A percentile compares a stretch with the other conserved stretches of the same genome.
Evolutionary conservation across 345 rosid genomes (phyloP).

Genomic region (Barbarea vulgaris): DNA sequence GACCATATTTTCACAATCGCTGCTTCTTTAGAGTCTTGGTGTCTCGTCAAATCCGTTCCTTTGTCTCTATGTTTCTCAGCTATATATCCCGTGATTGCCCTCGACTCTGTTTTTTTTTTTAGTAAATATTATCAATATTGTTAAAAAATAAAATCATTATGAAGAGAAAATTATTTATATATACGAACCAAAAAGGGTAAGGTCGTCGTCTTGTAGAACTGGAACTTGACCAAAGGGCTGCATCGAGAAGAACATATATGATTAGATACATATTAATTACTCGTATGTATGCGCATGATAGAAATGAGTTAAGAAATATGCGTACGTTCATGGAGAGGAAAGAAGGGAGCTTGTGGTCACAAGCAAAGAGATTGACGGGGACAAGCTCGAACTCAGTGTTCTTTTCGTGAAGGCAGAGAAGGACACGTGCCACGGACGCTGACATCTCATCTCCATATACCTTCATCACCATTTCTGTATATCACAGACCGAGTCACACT

Average conservation of each 20-base stretch:
- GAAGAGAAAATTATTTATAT: no score
- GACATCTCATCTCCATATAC: constrained; percentile 72
- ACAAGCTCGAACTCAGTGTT: constrained; percentile 67
- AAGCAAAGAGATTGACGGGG: constrained; percentile 51
- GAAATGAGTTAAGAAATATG: neutral
- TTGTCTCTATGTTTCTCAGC: constrained; percentile 60
- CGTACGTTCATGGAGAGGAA: no score
- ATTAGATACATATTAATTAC: neutral
- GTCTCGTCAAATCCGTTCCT: constrained; percentile 59
- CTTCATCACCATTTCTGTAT: constrained; percentile 54
- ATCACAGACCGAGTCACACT: neutral
- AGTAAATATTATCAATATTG: neutral
- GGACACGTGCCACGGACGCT: constrained; percentile 63
- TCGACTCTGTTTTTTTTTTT: constrained; percentile 50
- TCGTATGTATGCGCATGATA: neutral
- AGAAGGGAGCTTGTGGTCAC: no score
- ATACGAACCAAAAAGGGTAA: constrained; percentile 65
- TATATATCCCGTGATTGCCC: constrained; percentile 72
- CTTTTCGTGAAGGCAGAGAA: constrained; percentile 74
- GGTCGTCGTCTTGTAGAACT: constrained; percentile 76
- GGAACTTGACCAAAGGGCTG: constrained; percentile 93
- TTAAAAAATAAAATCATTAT: neutral
- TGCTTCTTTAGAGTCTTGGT: constrained; percentile 50
- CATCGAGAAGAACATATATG: constrained; percentile 9
- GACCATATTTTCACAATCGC: constrained; percentile 66